Conservation (phyloP, 805 yeast species). For the Candida hispaniensis region DNA sequence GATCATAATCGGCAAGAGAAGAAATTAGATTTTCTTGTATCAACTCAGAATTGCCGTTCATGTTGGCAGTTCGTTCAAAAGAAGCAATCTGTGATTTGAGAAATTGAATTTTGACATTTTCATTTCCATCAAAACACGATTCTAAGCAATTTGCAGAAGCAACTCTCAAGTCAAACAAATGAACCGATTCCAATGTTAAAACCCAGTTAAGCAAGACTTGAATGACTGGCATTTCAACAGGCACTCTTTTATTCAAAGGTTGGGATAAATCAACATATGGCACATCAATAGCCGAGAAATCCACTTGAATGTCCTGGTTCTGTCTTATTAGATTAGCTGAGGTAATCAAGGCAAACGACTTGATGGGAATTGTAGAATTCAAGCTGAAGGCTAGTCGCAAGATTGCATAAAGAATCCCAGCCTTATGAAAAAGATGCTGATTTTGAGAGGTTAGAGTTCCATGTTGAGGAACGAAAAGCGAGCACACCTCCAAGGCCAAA, state of each 20-base stretch:
- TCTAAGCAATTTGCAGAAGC: conserved; percentile 58
- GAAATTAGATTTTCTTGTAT: conserved; percentile 50
- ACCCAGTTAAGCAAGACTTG: conserved; percentile 77
- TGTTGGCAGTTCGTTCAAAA: conserved; percentile 27
- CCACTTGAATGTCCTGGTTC: conserved; percentile 55
- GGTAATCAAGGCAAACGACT: conserved; percentile 59
- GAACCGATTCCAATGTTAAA: conserved; percentile 66
- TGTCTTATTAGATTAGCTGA: conserved; percentile 66
- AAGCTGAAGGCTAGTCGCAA: conserved; percentile 59
- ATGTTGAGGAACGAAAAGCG: conserved; percentile 62
- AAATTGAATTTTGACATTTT: conserved; percentile 50
- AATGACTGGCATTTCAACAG: conserved; percentile 50
- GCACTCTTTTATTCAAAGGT: conserved; percentile 31
- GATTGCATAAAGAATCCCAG: conserved; percentile 55
- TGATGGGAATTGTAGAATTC: conserved; percentile 50
- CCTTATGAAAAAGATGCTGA: conserved; percentile 49
- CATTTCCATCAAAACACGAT: conserved; percentile 57
- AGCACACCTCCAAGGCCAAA: conserved; percentile 59
- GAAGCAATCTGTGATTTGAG: conserved; percentile 51
- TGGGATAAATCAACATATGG: conserved; percentile 77
- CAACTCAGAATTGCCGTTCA: background rate
- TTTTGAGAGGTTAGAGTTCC: conserved; percentile 50
- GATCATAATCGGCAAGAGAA: conserved; percentile 65
- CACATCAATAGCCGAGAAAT: conserved; percentile 74
- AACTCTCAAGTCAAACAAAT: conserved; percentile 68